Evolutionary conservation across 768 basidiomycete species (phyloP), one percentile per base, ranked within the genome.

Genomic region (Rhodocollybia butyracea): DNA sequence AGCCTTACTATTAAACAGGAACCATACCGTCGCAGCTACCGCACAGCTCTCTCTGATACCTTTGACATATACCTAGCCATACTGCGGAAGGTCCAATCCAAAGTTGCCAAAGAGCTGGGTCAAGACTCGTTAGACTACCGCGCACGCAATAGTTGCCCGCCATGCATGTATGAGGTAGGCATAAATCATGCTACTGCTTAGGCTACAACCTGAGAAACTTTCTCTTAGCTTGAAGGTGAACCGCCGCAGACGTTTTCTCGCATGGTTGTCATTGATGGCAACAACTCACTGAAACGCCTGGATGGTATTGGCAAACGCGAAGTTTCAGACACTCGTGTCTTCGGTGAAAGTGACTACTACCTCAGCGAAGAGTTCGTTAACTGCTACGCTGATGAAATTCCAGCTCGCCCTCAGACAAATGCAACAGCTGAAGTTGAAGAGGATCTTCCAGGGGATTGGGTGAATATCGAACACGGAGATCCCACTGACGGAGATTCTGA

Each of bases 11-110:
- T n/a, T 41, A 41, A 22, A 13, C 19, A 72, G 67, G 55, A 63
- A 2, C 59, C 65, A 0, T 70, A 62, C 51, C 57, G 55, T 12
- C 60, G 55, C 5, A 26, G 36, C 10, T 59, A 55, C 41, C 59
- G 64, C n/a, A 53, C 46, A 3, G 46, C 55, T 10, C 51, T 75
- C 54, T 58, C 61, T 54, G 59, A 64, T 12, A 41, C 67, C 11
- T 69, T 67, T 39, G 67, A 72, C 30, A 27, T 62, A 0, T 73
- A 67, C 52, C 61, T 70, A 13, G 17, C 51, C 2, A 65, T 71
- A 4, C 30, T 39, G 1, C 54, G 56, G 0, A 15, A 2, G 0
- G 52, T 70, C 12, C 34, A 62, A 7, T 22, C 26, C 2, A 46
- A 34, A 1, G 56, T 68, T 17, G n/a, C 56, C 2, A n/a, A 3